phyloP scores from a whole-genome alignment of 164 flowering plant species.

The Cinnamomum chago region DNA sequence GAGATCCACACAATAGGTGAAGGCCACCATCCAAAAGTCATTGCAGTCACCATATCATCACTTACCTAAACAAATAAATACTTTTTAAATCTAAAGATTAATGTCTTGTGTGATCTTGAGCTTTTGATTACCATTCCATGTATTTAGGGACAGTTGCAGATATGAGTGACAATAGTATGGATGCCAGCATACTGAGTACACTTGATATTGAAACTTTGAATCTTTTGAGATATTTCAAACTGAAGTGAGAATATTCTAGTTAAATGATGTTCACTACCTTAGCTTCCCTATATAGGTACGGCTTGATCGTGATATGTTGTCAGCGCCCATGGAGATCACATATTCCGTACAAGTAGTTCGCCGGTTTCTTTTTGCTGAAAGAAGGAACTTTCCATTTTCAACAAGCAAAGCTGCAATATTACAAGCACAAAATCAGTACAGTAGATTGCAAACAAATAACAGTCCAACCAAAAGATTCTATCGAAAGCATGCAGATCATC shows the following conservation, averaged over 20 bases:
- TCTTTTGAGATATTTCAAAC: background rate
- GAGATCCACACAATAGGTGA: background rate
- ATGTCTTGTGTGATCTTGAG: background rate
- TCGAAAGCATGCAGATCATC: background rate
- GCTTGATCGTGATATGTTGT: constrained; percentile 80
- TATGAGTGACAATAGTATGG: too few species aligned
- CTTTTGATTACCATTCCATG: too few species aligned
- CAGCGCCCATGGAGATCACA: constrained; percentile 83
- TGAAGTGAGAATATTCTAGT: too few species aligned
- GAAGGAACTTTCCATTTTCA: constrained; percentile 93
- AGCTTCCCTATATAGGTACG: constrained; percentile 81
- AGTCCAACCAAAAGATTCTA: background rate
- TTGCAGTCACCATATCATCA: background rate
- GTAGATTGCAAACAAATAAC: background rate
- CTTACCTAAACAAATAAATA: background rate
- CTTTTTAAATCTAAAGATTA: too few species aligned
- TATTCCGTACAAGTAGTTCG: constrained; percentile 87
- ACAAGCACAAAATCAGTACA: background rate
- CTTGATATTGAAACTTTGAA: too few species aligned
- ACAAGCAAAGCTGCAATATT: constrained; percentile 65
- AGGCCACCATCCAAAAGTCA: background rate
- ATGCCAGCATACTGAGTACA: too few species aligned
- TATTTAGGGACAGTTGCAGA: too few species aligned
- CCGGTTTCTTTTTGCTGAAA: constrained; percentile 84
- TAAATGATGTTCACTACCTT: constrained; percentile 37